These are phyloP conservation scores for Epichloe uncinata DNA, from an alignment of 2,329 filamentous ascomycete species.

Conservation along the genomic window DNA sequence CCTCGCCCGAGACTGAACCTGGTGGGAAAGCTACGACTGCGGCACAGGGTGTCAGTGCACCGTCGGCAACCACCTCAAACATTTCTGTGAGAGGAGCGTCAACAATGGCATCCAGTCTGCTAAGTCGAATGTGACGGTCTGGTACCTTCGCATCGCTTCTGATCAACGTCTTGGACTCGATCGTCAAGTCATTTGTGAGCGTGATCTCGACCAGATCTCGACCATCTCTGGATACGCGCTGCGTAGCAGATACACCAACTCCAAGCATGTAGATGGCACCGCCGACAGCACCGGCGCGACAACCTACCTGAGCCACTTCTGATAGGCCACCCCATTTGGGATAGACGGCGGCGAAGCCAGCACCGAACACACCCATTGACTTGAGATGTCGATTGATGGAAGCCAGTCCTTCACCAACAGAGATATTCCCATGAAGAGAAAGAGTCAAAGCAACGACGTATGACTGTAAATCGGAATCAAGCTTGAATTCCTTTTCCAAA, in stretches of 20 bases:
- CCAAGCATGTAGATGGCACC: constrained; percentile 82
- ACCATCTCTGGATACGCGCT: constrained; percentile 6
- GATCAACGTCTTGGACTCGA: constrained; percentile 43
- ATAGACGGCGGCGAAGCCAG: constrained; percentile 78
- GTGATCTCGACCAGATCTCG: constrained; percentile 27
- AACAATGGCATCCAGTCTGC: constrained; percentile 55
- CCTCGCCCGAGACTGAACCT: constrained; percentile 26
- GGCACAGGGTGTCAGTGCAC: constrained; percentile 60
- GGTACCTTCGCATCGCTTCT: constrained; percentile 24
- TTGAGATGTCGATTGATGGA: constrained; percentile 66
- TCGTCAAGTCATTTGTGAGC: constrained; percentile 43
- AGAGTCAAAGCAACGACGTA: constrained; percentile 56
- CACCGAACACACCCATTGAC: constrained; percentile 78
- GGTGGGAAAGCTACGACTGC: constrained; percentile 55
- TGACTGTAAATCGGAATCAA: constrained; percentile 54
- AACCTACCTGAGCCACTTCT: constrained; percentile 83
- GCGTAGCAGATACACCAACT: constrained; percentile 41
- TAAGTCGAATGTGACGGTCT: constrained; percentile 25
- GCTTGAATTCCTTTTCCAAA: constrained; percentile 47
- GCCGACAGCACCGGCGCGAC: constrained; percentile 80
- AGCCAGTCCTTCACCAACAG: constrained; percentile 53
- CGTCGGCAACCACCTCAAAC: constrained; percentile 61
- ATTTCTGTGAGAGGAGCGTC: constrained; percentile 50
- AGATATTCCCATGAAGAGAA: constrained; percentile 49
- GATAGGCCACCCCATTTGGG: constrained; percentile 87